Evolutionary conservation across 2,329 filamentous ascomycete species (phyloP).

Genomic region (Parastagonospora nodorum): DNA sequence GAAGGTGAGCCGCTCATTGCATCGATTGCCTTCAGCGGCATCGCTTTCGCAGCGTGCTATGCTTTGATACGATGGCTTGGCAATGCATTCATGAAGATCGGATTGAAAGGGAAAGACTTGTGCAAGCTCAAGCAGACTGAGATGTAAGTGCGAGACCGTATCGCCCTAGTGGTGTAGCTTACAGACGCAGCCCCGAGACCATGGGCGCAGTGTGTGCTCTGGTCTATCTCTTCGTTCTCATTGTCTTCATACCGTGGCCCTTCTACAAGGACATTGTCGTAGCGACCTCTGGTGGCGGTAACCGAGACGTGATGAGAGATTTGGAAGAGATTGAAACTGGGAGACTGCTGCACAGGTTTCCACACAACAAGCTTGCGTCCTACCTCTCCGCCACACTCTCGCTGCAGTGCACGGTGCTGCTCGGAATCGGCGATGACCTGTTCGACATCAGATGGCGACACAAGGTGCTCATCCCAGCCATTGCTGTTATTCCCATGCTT

Average conservation of each 20-base stretch:
- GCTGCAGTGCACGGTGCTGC: conserved; percentile 85
- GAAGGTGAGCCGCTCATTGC: conserved; percentile 90
- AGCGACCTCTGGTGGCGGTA: conserved; percentile 90
- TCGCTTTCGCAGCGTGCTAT: conserved; percentile 82
- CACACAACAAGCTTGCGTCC: conserved; percentile 94
- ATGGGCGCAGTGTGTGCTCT: conserved; percentile 95
- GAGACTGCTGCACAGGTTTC: conserved; percentile 86
- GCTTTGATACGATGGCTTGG: conserved; percentile 93
- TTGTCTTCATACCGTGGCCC: conserved; percentile 92
- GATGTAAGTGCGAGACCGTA: conserved; percentile 60
- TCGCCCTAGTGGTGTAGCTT: conserved; percentile 11
- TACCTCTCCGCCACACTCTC: conserved; percentile 94
- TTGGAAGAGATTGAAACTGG: conserved; percentile 77
- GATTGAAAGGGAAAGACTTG: conserved; percentile 88
- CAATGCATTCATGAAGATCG: conserved; percentile 83
- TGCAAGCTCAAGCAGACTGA: conserved; percentile 76
- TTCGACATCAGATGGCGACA: conserved; percentile 99
- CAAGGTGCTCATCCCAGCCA: conserved; percentile 96
- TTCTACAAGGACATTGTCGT: conserved; percentile 99
- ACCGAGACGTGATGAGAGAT: conserved; percentile 81
- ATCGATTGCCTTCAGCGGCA: conserved; percentile 81
- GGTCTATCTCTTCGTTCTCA: conserved; percentile 86
- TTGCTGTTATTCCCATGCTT: conserved; percentile 90
- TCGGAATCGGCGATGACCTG: conserved; percentile 92
- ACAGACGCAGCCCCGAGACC: conserved; percentile 72